Evolutionary conservation across 805 yeast species (phyloP).

Genomic region (Yarrowia phangngaensis): DNA sequence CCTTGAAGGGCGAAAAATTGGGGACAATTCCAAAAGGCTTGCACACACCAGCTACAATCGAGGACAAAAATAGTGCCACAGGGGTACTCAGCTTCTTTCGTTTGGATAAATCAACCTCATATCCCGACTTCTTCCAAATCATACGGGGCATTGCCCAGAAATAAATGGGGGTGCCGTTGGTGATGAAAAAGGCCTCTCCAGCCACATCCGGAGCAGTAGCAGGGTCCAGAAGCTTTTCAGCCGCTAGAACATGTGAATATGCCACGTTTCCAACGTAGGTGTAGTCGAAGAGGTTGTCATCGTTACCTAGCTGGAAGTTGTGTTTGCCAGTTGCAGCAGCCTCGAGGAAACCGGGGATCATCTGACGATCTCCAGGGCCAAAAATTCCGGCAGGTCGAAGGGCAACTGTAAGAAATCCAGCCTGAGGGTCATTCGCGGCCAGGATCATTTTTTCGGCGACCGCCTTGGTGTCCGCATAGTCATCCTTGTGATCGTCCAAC

Average conservation of each 20-base stretch:
- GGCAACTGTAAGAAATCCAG: conserved; percentile 66
- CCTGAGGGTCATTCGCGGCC: conserved; percentile 57
- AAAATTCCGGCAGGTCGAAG: conserved; percentile 96
- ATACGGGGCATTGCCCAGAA: conserved; percentile 97
- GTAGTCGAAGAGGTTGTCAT: conserved; percentile 91
- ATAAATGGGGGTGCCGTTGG: conserved; percentile 91
- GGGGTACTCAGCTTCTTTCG: conserved; percentile 37
- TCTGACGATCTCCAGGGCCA: conserved; percentile 97
- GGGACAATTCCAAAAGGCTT: conserved; percentile 76
- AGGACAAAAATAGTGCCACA: conserved; percentile 78
- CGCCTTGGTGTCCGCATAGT: conserved; percentile 92
- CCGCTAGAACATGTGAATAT: conserved; percentile 91
- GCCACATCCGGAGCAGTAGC: conserved; percentile 47
- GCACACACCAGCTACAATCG: conserved; percentile 70
- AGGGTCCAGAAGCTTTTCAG: conserved; percentile 60
- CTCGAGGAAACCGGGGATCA: conserved; percentile 85
- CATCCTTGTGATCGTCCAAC: conserved; percentile 90
- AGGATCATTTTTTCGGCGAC: conserved; percentile 80
- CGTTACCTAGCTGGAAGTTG: conserved; percentile 90
- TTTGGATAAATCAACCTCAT: conserved; percentile 63
- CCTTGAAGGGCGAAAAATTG: conserved; percentile 94
- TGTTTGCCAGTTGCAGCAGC: conserved; percentile 84
- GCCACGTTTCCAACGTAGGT: conserved; percentile 99
- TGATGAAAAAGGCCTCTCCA: conserved; percentile 85
- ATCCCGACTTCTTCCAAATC: conserved; percentile 95